Percentiles rank a stretch among this genome's conserved stretches.
Conservation (phyloP, 805 yeast species). For the Starmerella gropengiesseri region DNA sequence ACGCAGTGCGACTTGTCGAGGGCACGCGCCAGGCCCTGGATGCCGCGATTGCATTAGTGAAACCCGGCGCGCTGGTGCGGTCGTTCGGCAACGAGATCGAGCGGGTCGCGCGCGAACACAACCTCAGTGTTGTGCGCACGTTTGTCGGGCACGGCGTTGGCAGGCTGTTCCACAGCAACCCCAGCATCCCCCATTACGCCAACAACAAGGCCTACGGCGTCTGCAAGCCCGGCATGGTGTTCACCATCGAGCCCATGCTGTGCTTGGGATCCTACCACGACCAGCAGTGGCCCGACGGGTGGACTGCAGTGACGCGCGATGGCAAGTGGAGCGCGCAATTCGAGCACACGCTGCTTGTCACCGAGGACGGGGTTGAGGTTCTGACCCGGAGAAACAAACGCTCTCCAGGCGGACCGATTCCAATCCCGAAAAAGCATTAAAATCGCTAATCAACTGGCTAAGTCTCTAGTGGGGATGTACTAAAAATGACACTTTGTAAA, state of each 20-base stretch:
- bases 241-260: conserved; percentile 97
- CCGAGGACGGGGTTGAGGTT: conserved; percentile 88
- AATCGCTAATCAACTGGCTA: too few relatives aligned
- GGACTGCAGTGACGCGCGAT: conserved; percentile 90
- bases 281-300: conserved; percentile 89
- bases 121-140: conserved; percentile 77
- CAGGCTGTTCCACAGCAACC: conserved; percentile 77
- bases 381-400: conserved; percentile 67
- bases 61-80: conserved; percentile 86
- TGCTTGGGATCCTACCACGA: conserved; percentile 75
- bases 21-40: conserved; percentile 82
- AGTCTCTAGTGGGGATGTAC: too few relatives aligned
- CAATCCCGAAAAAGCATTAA: conserved; percentile 20
- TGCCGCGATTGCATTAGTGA: conserved; percentile 68
- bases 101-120: conserved; percentile 65
- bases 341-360: conserved; percentile 79
- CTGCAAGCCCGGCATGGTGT: conserved; percentile 90
- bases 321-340: conserved; percentile 89
- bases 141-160: conserved; percentile 94
- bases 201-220: conserved; percentile 87
- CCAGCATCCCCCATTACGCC: conserved; percentile 89
- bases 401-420: conserved; percentile 78
- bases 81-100: conserved; percentile 81
- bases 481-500: too few relatives aligned
- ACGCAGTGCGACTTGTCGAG: conserved; percentile 80